Evolutionary conservation across 805 yeast genomes (phyloP), one percentile per base, ranked within the genome.

Genomic region (Brettanomyces nanus): DNA sequence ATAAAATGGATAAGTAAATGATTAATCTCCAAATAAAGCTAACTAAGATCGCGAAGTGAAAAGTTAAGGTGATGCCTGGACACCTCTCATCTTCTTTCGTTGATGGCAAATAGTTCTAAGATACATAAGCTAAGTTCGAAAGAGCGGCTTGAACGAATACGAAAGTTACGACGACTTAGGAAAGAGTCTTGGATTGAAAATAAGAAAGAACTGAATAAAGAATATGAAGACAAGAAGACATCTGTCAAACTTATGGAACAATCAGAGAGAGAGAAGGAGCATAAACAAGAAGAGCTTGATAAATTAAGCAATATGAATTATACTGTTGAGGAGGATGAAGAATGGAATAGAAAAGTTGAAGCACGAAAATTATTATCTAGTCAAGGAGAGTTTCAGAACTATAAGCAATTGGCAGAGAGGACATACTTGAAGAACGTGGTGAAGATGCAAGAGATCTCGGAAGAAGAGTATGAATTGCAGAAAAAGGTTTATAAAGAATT

Each of bases 241-340:
- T 53, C 58, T 10, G 47, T 43, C 2, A 42, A 45, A 26, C 47
- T 47, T 5, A 45, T 49, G 18, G 55, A 60, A 25, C 54, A 55
- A 21, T 40, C 54, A 15, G 62, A 55, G 5, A 53, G 57, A 18
- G 58, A 57, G 28, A n/a, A 33, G 23, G 17, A 28, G 29, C 13
- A 26, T 15, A 30, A 21, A 11, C 23, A n/a, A 26, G 54, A 58
- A 9, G 70, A 66, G 40, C 48, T 61, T 3, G 65, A 64, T 3
- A 56, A 57, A 38, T 51, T 58, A 38, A 61, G 66, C 37, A 72
- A 67, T 35, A 63, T 73, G 71, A 73, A 73, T 39, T 73, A 75
- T 58, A 69, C 83, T 0, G 68, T 80, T 4, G 82, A 75, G 37
- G 84, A 83, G 37, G 68, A 75, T 39, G 82, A 77, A 45, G 61